Percentiles rank a stretch among this genome's conserved stretches.
Conservation (phyloP, 352 stramenopile species). For the Hyaloperonospora brassicae region DNA sequence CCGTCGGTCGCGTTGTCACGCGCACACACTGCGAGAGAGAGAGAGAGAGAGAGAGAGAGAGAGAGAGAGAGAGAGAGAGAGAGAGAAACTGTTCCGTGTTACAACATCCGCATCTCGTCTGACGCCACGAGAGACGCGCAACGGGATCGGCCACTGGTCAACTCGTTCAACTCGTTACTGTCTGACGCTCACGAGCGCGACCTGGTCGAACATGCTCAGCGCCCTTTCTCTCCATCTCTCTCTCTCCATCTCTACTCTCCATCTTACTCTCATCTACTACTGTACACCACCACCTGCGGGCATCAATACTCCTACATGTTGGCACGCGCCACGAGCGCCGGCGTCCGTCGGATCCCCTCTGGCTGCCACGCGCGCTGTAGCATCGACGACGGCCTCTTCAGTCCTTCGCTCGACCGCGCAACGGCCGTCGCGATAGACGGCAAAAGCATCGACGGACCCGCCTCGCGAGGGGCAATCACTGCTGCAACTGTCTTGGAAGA, state of each 20-base stretch:
- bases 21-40: too few species aligned
- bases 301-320: conserved; percentile 16
- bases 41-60: too few species aligned
- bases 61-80: too few species aligned
- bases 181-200: too few species aligned
- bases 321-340: conserved; percentile 17
- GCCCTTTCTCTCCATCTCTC: too few species aligned
- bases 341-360: conserved; percentile 17
- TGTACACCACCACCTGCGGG: neutral
- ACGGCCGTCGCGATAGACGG: conserved; percentile 33
- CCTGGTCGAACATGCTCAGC: too few species aligned
- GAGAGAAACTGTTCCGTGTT: too few species aligned
- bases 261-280: too few species aligned
- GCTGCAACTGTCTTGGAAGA: conserved; percentile 4
- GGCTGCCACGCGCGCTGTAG: conserved; percentile 24
- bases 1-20: too few species aligned
- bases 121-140: neutral
- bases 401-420: conserved; percentile 25
- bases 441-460: conserved; percentile 16
- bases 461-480: conserved; percentile 6
- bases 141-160: neutral
- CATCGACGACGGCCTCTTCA: conserved; percentile 16
- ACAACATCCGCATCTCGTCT: too few species aligned
- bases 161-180: too few species aligned
- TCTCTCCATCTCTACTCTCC: too few species aligned